Conservation (phyloP, 805 yeast genomes). For the Saturnispora saitoi region DNA sequence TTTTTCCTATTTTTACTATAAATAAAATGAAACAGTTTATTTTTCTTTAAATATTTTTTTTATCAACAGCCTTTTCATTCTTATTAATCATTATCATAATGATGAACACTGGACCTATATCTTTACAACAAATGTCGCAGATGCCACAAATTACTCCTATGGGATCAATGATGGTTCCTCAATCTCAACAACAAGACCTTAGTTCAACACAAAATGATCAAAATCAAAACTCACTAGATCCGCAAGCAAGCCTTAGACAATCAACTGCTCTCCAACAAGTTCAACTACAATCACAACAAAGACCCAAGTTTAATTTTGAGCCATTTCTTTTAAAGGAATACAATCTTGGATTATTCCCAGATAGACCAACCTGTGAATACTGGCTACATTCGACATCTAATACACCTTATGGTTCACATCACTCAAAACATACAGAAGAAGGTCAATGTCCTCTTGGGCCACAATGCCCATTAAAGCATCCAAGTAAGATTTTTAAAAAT, state of each 20-base stretch:
- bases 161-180: not conserved
- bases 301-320: slow-evolving; percentile 51
- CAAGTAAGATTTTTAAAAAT: slow-evolving; percentile 50
- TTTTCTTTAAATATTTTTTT: not conserved
- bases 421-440: not conserved
- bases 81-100: not conserved
- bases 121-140: not conserved
- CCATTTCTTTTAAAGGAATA: slow-evolving; percentile 73
- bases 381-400: slow-evolving; percentile 47
- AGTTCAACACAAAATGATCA: not conserved
- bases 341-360: slow-evolving; percentile 78
- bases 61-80: no score
- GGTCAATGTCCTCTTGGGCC: slow-evolving; percentile 73
- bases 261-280: slow-evolving; percentile 15
- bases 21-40: not conserved
- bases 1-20: not conserved
- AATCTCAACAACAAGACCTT: not conserved
- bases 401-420: slow-evolving; percentile 5
- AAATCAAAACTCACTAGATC: slow-evolving; percentile 6
- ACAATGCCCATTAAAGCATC: slow-evolving; percentile 80
- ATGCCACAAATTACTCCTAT: not conserved
- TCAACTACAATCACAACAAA: slow-evolving; percentile 7
- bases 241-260: slow-evolving; percentile 12
- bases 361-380: slow-evolving; percentile 77
- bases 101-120: not conserved